Evolutionary conservation across 768 basidiomycete genomes (phyloP), one percentile per base, ranked within the genome.

Genomic region (Naematelia aurantialba): DNA sequence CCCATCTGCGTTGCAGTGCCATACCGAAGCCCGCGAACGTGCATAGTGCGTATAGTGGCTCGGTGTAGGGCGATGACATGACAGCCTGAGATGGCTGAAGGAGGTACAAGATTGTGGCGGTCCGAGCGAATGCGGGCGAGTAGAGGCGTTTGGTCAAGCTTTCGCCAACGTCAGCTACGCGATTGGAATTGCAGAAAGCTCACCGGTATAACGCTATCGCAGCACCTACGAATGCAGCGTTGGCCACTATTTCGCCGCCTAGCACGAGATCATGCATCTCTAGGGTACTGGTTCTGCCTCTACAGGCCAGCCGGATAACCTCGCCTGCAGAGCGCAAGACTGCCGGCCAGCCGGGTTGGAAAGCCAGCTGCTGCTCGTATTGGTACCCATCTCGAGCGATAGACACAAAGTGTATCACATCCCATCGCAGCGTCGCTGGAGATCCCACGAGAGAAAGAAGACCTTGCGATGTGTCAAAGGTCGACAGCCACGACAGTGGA

Each of bases 341-440:
- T 11, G 79, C 68, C 2, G 89, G 83, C 24, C 83, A 76, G 3
- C 83, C 89, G 1, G 89, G 88, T 61, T 91, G 82, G 76, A 91
- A 98, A 0, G 94, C 94, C 83, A 88, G 89, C 63, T 89, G 81
- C 67, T 94, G 83, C 72, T 98, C 94, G 72, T 84, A 85, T 0
- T 62, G 60, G 65, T 86, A 82, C 8, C 83, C 82, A 11, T 82
- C 59, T 25, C 80, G 68, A 0, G 90, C 89, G 54, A 90, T 83
- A 66, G 83, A 81, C 4, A 80, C 66, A 74, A 91, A 97, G 76
- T 96, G 87, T 64, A 97, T 82, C 1, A 81, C 81, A 71, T 98
- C 94, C 96, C 94, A 99, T 65, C 91, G 84, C 10, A 91, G 79
- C 2, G 85, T 72, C 1, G 80, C 47, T 12, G 45, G 27, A 21